Evolutionary conservation across 257 asterid genomes (phyloP), one percentile per base, ranked within the genome.

Genomic region (Linderniella brevidens): DNA sequence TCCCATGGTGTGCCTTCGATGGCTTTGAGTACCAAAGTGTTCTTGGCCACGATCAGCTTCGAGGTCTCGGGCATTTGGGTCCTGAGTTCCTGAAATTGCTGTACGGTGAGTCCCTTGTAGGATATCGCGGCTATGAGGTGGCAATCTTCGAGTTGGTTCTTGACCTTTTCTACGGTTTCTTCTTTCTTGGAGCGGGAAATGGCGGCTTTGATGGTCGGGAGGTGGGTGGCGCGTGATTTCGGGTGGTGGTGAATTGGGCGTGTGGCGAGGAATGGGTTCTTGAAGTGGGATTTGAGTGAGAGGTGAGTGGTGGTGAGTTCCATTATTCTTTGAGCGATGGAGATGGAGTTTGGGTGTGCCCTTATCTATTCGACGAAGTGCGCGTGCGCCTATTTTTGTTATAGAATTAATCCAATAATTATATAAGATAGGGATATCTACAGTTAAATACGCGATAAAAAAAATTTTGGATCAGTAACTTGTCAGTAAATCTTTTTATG

Each of bases 171-270:
- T 1, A 85, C 82, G 1, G 94, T 88, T 62, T 78, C 96, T 55
- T 88, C 98, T 39, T 88, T 88, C 78, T 76, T 85, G 58, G 73
- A 71, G 47, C 96, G 76, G 78, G 85, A 78, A 12, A 88, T 88
- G 40, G 98, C 93, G 57, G 92, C 64, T 20, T 67, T 53, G 69
- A 88, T 74, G 48, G 52, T 64, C 42, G 72, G 68, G 18, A 68
- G 37, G 55, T 19, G 65, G 8, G 58, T 55, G 65, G 56, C 60
- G 54, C 9, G 54, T 9, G 65, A 42, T 19, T 8, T 58, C 52
- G 53, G 46, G 59, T 57, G 12, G 63, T 47, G 11, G 64, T 63
- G 12, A 53, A 57, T 10, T 64, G 64, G 63, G 58, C 46, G 50
- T 57, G 81, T 13, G 54, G 68, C 16, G 60, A 49, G 46, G 58